Evolutionary conservation across 176 grass and related monocot genomes (phyloP).

Genomic region (Avena atlantica): DNA sequence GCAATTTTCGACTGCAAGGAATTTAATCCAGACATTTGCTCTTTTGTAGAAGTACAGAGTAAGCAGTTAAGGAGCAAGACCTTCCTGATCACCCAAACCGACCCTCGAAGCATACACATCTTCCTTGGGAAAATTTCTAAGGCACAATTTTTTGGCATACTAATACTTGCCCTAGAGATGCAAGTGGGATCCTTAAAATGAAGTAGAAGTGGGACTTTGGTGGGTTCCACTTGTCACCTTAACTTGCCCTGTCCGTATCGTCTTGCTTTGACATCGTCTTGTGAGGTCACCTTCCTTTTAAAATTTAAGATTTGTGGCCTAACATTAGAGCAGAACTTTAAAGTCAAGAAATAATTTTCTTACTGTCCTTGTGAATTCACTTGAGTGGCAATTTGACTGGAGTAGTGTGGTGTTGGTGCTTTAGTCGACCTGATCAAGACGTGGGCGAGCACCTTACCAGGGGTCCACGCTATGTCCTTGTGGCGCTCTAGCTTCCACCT

Average conservation of each 20-base stretch:
- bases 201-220: too few species aligned
- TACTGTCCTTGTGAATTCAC: neutral
- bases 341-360: neutral
- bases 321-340: neutral
- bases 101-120: neutral
- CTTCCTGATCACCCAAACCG: neutral
- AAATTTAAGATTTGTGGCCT: neutral
- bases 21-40: neutral
- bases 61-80: constrained; percentile 2
- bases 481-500: too few species aligned
- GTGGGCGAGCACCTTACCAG: too few species aligned
- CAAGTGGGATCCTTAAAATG: too few species aligned
- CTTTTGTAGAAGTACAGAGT: constrained; percentile 15
- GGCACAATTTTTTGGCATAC: neutral
- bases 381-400: neutral
- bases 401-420: too few species aligned
- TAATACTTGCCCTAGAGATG: neutral
- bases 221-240: too few species aligned
- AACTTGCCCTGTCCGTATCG: neutral
- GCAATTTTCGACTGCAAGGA: neutral
- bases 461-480: too few species aligned
- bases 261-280: neutral
- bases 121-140: neutral
- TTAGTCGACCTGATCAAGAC: too few species aligned
- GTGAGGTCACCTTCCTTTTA: neutral